Evolutionary conservation across 1,139 yeast genomes (phyloP), one percentile per base, ranked within the genome.

Genomic region (Schwanniomyces etchellsii): DNA sequence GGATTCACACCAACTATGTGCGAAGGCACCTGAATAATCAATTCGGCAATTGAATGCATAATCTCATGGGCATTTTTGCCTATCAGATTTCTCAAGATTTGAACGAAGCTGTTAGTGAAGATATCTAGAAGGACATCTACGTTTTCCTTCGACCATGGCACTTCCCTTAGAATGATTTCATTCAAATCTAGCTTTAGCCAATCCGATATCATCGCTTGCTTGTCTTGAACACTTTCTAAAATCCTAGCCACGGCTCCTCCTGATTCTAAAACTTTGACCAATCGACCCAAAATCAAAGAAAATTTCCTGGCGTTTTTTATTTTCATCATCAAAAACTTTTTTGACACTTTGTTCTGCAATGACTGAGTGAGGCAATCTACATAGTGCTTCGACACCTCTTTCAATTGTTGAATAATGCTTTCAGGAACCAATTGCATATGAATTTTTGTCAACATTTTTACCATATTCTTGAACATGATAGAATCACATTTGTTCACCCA

Each of bases 401-500:
- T 67, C 35, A 80, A 56, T 35, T 67, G 74, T 5, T 54, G 52
- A 20, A 77, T 45, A n/a, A 80, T 78, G 16, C 70, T 69, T 1
- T 58, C 57, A 2, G 86, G 84, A 6, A 80, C 72, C 26, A 40
- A 45, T 43, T 81, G 84, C 24, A 77, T 55, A n/a, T 77, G 75
- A 35, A 82, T 56, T 24, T 80, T 80, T n/a, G 81, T 70, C 37
- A 85, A 54, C 70, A 81, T 68, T 40, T 74, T 74, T 13, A 79
- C 65, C 64, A 83, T 62, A 5, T 72, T 60, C 36, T 70, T 72
- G 55, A 81, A 82, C 57, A 80, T 70, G 9, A 70, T 56, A 41
- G 70, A 48, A 51, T 88, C 96, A 48, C 88, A 81, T 27, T 68
- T 58, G 29, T 67, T 50, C 12, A 83, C 69, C 94, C 95, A 84